Conservation (phyloP, 2,329 filamentous ascomycete genomes). For the Pseudocercospora ulei region DNA sequence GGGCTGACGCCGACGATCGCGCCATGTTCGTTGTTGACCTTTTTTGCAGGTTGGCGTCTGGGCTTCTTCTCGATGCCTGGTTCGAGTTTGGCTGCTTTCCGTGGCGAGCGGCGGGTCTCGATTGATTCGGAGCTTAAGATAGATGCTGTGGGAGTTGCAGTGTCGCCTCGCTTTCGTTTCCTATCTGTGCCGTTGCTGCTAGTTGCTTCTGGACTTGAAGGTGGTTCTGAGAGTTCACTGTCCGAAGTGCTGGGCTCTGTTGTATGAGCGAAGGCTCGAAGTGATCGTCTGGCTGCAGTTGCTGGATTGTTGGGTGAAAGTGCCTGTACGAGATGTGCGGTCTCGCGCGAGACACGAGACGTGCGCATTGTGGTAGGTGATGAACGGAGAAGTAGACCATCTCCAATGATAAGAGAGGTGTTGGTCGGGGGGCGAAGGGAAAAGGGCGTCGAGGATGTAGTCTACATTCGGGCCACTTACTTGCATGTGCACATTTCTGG, state of each 20-base stretch:
- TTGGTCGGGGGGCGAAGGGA: slow-evolving; percentile 11
- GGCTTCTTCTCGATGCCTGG: slow-evolving; percentile 19
- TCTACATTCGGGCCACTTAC: too few relatives aligned
- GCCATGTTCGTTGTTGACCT: slow-evolving; percentile 31
- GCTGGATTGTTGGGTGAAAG: slow-evolving; percentile 14
- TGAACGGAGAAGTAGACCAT: not conserved
- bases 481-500: too few relatives aligned
- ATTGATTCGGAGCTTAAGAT: slow-evolving; percentile 13
- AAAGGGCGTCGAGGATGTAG: too few relatives aligned
- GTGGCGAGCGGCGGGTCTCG: slow-evolving; percentile 25
- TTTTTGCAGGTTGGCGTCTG: slow-evolving; percentile 31
- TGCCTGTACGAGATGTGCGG: slow-evolving; percentile 22
- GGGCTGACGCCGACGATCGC: slow-evolving; percentile 36
- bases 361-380: slow-evolving; percentile 19
- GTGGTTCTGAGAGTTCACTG: slow-evolving; percentile 18
- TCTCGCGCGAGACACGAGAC: slow-evolving; percentile 24
- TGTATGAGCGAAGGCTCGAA: slow-evolving; percentile 20
- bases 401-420: slow-evolving; percentile 8
- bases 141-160: slow-evolving; percentile 13
- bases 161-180: slow-evolving; percentile 25
- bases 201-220: slow-evolving; percentile 13
- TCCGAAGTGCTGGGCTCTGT: slow-evolving; percentile 10
- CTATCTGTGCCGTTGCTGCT: slow-evolving; percentile 13
- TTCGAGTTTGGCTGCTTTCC: slow-evolving; percentile 25
- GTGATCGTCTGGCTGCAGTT: slow-evolving; percentile 18